Evolutionary conservation across 2,329 filamentous ascomycete species (phyloP).

Genomic region (Sarocladium kiliense): DNA sequence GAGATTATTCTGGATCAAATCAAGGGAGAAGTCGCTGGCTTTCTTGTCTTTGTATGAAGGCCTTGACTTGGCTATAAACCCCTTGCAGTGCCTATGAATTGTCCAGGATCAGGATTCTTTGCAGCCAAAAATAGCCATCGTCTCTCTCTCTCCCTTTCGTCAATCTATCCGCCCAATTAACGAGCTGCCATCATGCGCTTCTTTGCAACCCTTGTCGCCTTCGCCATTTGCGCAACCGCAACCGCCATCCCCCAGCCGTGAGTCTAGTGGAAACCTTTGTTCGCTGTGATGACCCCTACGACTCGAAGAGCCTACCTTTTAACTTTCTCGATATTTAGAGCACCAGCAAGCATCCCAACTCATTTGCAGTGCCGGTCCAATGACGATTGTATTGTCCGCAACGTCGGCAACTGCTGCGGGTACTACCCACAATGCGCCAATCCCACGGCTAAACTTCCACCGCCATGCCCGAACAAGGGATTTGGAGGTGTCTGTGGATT

Average conservation of each 20-base stretch:
- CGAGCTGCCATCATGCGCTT: background rate
- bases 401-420: constrained; percentile 15
- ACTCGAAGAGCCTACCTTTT: too few species aligned
- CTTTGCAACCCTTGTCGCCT: background rate
- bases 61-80: background rate
- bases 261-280: too few species aligned
- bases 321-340: background rate
- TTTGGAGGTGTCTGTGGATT: constrained; percentile 11
- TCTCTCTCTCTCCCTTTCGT: background rate
- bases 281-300: too few species aligned
- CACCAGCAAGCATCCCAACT: background rate
- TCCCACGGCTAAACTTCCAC: constrained; percentile 7
- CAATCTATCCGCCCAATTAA: background rate
- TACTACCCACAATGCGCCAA: constrained; percentile 13
- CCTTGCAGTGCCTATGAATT: background rate
- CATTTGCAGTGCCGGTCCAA: constrained; percentile 8
- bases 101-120: background rate
- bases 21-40: background rate
- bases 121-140: background rate
- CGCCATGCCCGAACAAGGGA: constrained; percentile 11
- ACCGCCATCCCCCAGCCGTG: background rate
- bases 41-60: background rate
- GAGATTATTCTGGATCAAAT: too few species aligned
- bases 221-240: background rate
- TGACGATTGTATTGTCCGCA: constrained; percentile 11